Conservation (phyloP, 2,329 filamentous ascomycete species). For the Apiospora marii region DNA sequence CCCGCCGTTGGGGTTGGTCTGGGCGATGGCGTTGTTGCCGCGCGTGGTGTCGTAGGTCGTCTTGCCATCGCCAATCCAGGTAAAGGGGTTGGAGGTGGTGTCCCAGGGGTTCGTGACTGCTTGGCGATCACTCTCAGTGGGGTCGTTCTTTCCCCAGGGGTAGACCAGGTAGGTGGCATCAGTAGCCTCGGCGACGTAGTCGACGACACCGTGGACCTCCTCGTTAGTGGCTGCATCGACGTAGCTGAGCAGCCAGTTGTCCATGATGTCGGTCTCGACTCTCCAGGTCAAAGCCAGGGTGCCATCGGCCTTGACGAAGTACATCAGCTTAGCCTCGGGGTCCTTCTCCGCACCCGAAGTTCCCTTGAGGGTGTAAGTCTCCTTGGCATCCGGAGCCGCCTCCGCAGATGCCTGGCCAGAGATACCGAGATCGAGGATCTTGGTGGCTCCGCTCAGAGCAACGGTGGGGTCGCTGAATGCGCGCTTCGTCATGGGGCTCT, state of each 20-base stretch:
- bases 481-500: conserved; percentile 49
- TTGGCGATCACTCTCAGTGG: conserved; percentile 54
- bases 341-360: conserved; percentile 58
- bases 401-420: conserved; percentile 50
- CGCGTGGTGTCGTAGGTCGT: conserved; percentile 59
- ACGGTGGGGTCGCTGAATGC: conserved; percentile 51
- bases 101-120: conserved; percentile 59
- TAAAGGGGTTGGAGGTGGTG: conserved; percentile 55
- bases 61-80: conserved; percentile 59
- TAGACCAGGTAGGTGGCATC: conserved; percentile 64
- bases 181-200: conserved; percentile 63
- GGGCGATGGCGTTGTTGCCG: conserved; percentile 67
- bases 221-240: conserved; percentile 58
- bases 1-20: conserved; percentile 57
- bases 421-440: conserved; percentile 50
- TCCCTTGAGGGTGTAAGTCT: conserved; percentile 54
- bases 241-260: conserved; percentile 68
- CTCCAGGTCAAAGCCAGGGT: conserved; percentile 61
- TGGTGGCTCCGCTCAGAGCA: conserved; percentile 51
- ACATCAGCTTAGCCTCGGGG: conserved; percentile 63
- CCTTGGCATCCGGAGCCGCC: conserved; percentile 41
- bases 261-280: conserved; percentile 63
- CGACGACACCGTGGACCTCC: conserved; percentile 60
- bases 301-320: conserved; percentile 58
- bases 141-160: conserved; percentile 63